Base-by-base conservation (phyloP, 2,329 filamentous ascomycete genomes). In the Aspergillus novoparasiticus region DNA sequence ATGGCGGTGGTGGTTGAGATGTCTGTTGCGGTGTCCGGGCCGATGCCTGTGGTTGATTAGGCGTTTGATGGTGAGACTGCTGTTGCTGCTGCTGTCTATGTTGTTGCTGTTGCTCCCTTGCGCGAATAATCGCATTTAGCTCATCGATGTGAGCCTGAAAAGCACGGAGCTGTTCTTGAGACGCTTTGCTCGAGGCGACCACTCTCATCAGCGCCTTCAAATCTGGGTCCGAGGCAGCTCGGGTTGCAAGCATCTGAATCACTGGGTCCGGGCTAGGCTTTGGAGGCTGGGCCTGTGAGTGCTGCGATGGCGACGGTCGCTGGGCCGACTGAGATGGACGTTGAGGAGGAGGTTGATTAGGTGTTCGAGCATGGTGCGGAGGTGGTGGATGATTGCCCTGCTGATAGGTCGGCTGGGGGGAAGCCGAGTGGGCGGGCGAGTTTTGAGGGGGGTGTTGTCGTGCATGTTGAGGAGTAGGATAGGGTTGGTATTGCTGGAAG, bases 61-160 rank as follows among this genome's bases (percentile, higher is more conserved):
- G 57, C 10, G 69, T 64, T 5, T 71, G 66, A 14, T 68, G 32
- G 21, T 64, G 66, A 3, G 59, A 43, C n/a, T 69, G 73, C 60
- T 72, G 69, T 57, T 76, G 74, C 46, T 73, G 69, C 32, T 68
- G 73, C 51, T 75, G 72, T 21, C 73, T 73, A 19, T 68, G 73
- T 56, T 75, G 73, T 63, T 78, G 74, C 61, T 80, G 79, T 60
- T 78, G 78, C 59, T 79, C 76, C 63, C 78, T 75, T n/a, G 76
- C 73, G 60, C 80, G 79, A 59, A 84, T 79, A 34, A 83, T 82
- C 2, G 79, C 80, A 64, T 83, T 84, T 12, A 84, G 76, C 62
- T 83, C 81, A 64, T 84, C 82, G 58, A 84, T 84, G 66, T 84
- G 82, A 34, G 78, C 76, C 66, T 84, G 82, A 63, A 84, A 84